A percentile compares a stretch with the other conserved stretches of the same genome.
These are phyloP conservation scores for Fraxinus floribunda DNA, from an alignment of 305 asterid genomes.

Conservation along the genomic window DNA sequence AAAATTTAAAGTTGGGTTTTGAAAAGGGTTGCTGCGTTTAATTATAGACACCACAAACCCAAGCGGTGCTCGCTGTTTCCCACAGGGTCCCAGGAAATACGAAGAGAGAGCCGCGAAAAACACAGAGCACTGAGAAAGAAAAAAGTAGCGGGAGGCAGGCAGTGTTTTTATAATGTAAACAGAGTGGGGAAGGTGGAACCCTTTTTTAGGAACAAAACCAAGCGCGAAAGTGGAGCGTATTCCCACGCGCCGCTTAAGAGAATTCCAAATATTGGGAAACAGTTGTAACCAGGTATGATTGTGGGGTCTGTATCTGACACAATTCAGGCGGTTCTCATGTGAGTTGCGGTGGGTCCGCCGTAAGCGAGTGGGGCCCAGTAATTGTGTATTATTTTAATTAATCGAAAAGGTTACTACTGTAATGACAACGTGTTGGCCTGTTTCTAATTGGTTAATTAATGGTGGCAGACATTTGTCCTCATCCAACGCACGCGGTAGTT, in stretches of 20 bases:
- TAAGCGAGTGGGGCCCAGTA: neutral
- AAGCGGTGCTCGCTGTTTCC: constrained; percentile 17
- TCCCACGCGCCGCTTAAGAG: constrained; percentile 39
- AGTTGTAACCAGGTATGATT: constrained; percentile 45
- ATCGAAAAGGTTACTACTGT: constrained; percentile 14
- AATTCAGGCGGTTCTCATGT: constrained; percentile 58
- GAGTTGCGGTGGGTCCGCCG: constrained; percentile 35
- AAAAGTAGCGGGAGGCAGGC: constrained; percentile 23
- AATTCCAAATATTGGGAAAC: constrained; percentile 26
- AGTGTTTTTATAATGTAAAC: constrained; percentile 15
- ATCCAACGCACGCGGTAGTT: constrained; percentile 38
- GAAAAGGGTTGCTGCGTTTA: constrained; percentile 35
- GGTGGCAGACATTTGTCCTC: constrained; percentile 40
- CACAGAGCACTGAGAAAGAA: constrained; percentile 1
- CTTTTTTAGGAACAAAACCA: constrained; percentile 9
- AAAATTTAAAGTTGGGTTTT: constrained; percentile 22
- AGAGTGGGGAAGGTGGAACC: constrained; percentile 22
- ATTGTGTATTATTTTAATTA: constrained; percentile 5
- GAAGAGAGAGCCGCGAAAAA: neutral
- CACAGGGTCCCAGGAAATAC: constrained; percentile 23
- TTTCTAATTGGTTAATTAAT: constrained; percentile 31
- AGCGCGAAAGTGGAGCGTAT: constrained; percentile 35
- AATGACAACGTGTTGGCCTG: constrained; percentile 48
- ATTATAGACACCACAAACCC: constrained; percentile 33
- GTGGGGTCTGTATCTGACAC: constrained; percentile 55